These are phyloP conservation scores for Hamigera avellanea DNA, from an alignment of 495 filamentous ascomycete genomes.

Conservation along the genomic window DNA sequence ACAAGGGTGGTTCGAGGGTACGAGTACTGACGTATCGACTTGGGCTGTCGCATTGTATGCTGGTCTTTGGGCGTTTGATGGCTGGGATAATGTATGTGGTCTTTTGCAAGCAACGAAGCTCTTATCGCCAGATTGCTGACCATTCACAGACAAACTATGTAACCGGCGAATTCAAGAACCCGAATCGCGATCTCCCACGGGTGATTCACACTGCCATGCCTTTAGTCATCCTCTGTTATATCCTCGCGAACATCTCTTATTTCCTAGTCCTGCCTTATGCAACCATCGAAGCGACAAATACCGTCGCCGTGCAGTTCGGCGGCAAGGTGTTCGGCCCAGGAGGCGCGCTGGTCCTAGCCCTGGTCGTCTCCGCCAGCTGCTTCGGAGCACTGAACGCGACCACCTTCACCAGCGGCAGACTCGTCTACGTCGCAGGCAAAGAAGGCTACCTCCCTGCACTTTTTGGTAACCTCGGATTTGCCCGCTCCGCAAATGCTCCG, in stretches of 20 bases:
- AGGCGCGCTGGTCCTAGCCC: constrained; percentile 74
- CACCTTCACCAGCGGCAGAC: constrained; percentile 84
- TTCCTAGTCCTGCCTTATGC: constrained; percentile 84
- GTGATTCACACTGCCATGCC: constrained; percentile 98
- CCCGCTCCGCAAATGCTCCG: constrained; percentile 21
- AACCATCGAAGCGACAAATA: constrained; percentile 74
- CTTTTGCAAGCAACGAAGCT: too few relatives aligned
- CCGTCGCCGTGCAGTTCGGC: constrained; percentile 89
- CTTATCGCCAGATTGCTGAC: background rate
- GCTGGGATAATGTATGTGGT: constrained; percentile 86
- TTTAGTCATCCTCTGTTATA: constrained; percentile 78
- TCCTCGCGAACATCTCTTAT: constrained; percentile 84
- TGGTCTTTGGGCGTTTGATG: constrained; percentile 95
- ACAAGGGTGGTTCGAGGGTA: constrained; percentile 79
- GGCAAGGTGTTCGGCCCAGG: constrained; percentile 75
- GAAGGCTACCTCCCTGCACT: constrained; percentile 85
- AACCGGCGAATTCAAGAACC: constrained; percentile 88
- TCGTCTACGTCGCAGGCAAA: constrained; percentile 89
- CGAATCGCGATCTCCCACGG: constrained; percentile 77
- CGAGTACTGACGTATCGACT: constrained; percentile 61
- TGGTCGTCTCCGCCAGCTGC: constrained; percentile 79
- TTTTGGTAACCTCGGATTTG: constrained; percentile 72
- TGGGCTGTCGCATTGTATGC: constrained; percentile 93
- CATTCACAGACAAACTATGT: constrained; percentile 83
- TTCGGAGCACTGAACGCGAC: constrained; percentile 89